Evolutionary conservation across 257 asterid genomes (phyloP).

Genomic region (Penstemon barbatus): DNA sequence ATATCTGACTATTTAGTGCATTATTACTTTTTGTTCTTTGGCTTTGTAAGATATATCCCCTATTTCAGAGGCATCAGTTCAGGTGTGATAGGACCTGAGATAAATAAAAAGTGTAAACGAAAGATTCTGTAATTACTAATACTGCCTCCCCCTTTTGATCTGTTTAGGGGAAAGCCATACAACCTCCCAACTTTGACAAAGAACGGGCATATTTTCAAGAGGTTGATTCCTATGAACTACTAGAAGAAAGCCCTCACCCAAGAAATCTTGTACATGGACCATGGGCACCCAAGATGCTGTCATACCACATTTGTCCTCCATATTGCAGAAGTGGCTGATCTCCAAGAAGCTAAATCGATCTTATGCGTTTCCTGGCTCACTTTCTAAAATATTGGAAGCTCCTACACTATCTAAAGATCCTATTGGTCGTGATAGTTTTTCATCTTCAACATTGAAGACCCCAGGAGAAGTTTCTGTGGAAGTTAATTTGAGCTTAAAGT

Average conservation of each 20-base stretch:
- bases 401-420: constrained; percentile 44
- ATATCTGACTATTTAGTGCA: constrained; percentile 2
- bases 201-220: constrained; percentile 84
- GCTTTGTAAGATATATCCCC: not conserved
- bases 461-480: constrained; percentile 36
- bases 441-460: constrained; percentile 36
- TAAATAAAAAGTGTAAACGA: not conserved
- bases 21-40: not conserved
- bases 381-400: constrained; percentile 77
- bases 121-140: constrained; percentile 6
- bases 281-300: constrained; percentile 45
- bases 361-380: constrained; percentile 60
- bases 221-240: constrained; percentile 84
- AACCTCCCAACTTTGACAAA: constrained; percentile 60
- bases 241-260: constrained; percentile 96
- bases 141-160: constrained; percentile 10
- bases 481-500: constrained; percentile 36
- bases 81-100: constrained; percentile 10
- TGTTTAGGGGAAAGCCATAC: constrained; percentile 55
- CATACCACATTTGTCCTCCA: constrained; percentile 72
- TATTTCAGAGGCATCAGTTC: constrained; percentile 14
- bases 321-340: constrained; percentile 72
- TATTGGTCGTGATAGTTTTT: constrained; percentile 24
- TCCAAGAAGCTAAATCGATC: constrained; percentile 51
- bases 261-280: constrained; percentile 73